Conservation (phyloP, 2,329 filamentous ascomycete species). For the Verticillium isaacii region DNA sequence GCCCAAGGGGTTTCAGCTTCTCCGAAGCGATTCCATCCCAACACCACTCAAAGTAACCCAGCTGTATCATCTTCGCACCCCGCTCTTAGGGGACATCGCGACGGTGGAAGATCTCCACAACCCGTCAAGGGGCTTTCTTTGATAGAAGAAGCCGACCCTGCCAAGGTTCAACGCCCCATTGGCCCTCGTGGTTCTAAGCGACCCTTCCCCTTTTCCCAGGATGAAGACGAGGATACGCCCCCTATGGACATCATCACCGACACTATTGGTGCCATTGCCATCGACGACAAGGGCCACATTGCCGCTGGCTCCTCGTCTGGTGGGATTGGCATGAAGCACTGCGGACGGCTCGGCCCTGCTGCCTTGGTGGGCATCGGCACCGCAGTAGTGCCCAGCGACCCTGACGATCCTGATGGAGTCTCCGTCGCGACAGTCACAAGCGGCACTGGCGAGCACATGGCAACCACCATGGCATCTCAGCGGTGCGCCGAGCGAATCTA, state of each 20-base stretch:
- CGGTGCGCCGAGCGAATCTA: conserved; percentile 84
- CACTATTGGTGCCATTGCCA: conserved; percentile 92
- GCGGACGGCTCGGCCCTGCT: conserved; percentile 84
- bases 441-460: conserved; percentile 97
- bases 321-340: conserved; percentile 97
- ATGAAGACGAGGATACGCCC: conserved; percentile 31
- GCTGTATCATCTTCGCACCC: neutral
- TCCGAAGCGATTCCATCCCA: neutral
- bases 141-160: neutral
- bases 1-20: neutral
- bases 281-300: conserved; percentile 81
- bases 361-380: conserved; percentile 90
- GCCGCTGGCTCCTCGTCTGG: conserved; percentile 94
- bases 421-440: conserved; percentile 83
- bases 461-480: conserved; percentile 85
- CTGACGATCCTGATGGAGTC: conserved; percentile 62
- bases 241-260: conserved; percentile 65
- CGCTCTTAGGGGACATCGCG: conserved; percentile 8
- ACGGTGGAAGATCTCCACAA: conserved; percentile 11
- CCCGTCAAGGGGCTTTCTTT: neutral
- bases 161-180: neutral
- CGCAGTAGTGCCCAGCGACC: conserved; percentile 74
- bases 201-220: conserved; percentile 17
- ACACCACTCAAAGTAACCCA: neutral
- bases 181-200: conserved; percentile 29